Evolutionary conservation across 768 basidiomycete genomes (phyloP).

Genomic region (Suillus tomentosus): DNA sequence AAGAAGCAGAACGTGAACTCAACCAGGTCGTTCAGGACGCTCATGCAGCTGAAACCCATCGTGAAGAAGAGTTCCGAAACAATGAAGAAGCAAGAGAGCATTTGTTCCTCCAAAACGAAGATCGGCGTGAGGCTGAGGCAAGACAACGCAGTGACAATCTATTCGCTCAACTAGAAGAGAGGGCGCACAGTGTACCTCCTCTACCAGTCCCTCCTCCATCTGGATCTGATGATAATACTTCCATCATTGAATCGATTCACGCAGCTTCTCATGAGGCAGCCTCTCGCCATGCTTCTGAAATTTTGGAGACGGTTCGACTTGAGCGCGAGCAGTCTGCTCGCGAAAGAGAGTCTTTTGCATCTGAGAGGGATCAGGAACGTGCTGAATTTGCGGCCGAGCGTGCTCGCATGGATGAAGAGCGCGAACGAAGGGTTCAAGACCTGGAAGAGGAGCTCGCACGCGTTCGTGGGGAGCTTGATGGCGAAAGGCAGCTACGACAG

Average conservation of each 20-base stretch:
- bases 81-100: conserved; percentile 68
- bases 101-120: conserved; percentile 61
- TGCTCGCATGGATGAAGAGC: conserved; percentile 46
- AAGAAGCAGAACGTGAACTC: conserved; percentile 54
- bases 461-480: conserved; percentile 60
- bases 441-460: conserved; percentile 65
- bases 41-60: conserved; percentile 60
- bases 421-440: conserved; percentile 54
- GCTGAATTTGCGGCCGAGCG: conserved; percentile 54
- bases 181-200: conserved; percentile 26
- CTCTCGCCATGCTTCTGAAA: conserved; percentile 54
- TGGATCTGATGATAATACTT: conserved; percentile 28
- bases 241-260: conserved; percentile 39
- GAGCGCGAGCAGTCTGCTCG: conserved; percentile 62
- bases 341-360: conserved; percentile 54
- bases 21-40: conserved; percentile 49
- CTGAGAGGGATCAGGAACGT: conserved; percentile 55
- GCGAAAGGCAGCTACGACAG: conserved; percentile 57
- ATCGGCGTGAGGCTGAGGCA: conserved; percentile 57
- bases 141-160: conserved; percentile 36
- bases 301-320: conserved; percentile 56
- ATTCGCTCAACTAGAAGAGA: conserved; percentile 31
- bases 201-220: conserved; percentile 20
- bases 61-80: conserved; percentile 63
- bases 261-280: conserved; percentile 55